Conservation (phyloP, 2,329 filamentous ascomycete genomes). For the Arthrobotrys pseudoclavata region DNA sequence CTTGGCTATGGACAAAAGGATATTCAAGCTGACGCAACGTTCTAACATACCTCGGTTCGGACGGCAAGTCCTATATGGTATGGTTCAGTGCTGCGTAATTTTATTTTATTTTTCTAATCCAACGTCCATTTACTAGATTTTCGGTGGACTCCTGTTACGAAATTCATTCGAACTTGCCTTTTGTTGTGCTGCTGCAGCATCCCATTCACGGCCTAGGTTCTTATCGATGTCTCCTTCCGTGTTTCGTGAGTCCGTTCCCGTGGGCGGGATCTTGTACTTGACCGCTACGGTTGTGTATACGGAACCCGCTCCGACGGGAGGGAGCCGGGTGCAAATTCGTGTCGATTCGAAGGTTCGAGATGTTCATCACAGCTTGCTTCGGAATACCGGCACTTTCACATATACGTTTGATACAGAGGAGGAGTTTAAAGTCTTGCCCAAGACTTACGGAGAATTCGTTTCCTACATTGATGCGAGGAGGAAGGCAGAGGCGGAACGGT, state of each 20-base stretch:
- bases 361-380: conserved; percentile 77
- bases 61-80: conserved; percentile 55
- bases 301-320: conserved; percentile 70
- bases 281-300: conserved; percentile 80
- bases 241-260: conserved; percentile 81
- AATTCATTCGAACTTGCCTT: conserved; percentile 83
- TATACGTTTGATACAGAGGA: conserved; percentile 79
- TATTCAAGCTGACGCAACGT: conserved; percentile 14
- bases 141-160: conserved; percentile 80
- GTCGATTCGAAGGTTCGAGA: conserved; percentile 80
- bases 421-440: conserved; percentile 76
- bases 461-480: conserved; percentile 68
- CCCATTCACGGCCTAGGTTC: conserved; percentile 78
- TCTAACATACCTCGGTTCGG: conserved; percentile 6
- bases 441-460: conserved; percentile 68
- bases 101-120: conserved; percentile 12
- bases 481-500: conserved; percentile 63
- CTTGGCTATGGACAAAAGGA: conserved; percentile 1
- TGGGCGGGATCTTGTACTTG: conserved; percentile 81
- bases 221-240: conserved; percentile 80
- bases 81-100: background rate
- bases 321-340: conserved; percentile 77
- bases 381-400: conserved; percentile 80
- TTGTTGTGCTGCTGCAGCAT: conserved; percentile 79
- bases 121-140: conserved; percentile 78